Percentiles rank a stretch among this genome's conserved stretches.
Evolutionary conservation across 352 stramenopile species (phyloP).

Genomic region (Phytopythium kandeliae): DNA sequence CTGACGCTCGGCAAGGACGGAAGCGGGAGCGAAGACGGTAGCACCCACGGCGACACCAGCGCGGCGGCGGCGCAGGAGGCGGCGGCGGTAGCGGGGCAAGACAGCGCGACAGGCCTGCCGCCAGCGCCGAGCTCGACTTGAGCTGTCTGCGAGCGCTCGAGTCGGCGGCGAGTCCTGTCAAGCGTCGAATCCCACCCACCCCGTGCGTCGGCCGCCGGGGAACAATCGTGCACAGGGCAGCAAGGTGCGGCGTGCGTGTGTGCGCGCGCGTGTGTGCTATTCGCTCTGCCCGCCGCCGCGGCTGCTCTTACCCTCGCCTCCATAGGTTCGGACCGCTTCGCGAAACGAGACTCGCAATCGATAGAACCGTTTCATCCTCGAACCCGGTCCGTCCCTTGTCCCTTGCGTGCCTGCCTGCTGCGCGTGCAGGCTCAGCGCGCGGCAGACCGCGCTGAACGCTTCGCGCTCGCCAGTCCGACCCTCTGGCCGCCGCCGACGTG

Average conservation of each 20-base stretch:
- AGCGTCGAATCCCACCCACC: background rate
- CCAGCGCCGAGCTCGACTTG: conserved; percentile 1
- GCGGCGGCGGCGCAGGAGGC: conserved; percentile 3
- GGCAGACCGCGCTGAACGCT: too few relatives aligned
- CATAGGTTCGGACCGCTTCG: conserved; percentile 1
- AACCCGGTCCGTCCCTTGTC: background rate
- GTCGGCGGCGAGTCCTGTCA: background rate
- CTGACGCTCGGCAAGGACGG: conserved; percentile 33
- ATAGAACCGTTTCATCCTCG: conserved; percentile 1
- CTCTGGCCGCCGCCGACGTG: too few relatives aligned
- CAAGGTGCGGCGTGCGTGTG: conserved; percentile 4
- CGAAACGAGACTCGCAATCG: conserved; percentile 3
- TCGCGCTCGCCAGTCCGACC: too few relatives aligned
- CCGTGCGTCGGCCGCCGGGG: too few relatives aligned
- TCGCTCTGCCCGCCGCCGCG: background rate
- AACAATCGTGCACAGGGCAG: background rate
- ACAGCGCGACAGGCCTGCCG: background rate
- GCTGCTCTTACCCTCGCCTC: background rate
- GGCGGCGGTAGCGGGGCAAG: background rate
- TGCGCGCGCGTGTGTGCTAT: too few relatives aligned
- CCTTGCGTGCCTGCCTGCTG: too few relatives aligned
- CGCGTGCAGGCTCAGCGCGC: too few relatives aligned
- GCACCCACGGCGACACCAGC: conserved; percentile 11
- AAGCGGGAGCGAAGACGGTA: conserved; percentile 15
- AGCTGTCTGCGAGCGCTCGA: background rate